Conservation (phyloP, 495 filamentous ascomycete genomes). For the Aspergillus heteromorphus region DNA sequence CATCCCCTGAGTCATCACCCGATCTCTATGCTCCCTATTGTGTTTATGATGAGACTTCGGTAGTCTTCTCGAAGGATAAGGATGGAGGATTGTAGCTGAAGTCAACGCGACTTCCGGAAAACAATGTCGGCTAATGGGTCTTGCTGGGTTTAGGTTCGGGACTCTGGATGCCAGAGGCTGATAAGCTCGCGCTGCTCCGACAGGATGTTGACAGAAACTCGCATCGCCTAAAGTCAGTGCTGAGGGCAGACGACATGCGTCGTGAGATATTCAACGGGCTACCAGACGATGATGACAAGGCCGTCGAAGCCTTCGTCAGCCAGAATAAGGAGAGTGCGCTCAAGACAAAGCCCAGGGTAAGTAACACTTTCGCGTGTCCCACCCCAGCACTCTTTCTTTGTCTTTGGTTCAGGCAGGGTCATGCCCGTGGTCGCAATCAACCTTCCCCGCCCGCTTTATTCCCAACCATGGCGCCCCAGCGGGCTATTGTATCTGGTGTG, state of each 20-base stretch:
- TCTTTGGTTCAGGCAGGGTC: not conserved
- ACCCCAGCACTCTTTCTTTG: not conserved
- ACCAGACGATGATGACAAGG: constrained; percentile 50
- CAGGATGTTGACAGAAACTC: constrained; percentile 67
- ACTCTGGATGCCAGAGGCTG: constrained; percentile 67
- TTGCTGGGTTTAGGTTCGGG: constrained; percentile 57
- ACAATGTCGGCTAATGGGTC: not conserved
- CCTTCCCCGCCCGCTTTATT: not conserved
- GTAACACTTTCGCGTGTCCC: constrained; percentile 14
- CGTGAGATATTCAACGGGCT: constrained; percentile 57
- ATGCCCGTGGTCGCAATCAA: not conserved
- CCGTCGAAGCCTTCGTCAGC: constrained; percentile 61
- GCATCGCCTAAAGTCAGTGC: constrained; percentile 56
- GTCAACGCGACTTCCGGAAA: not conserved
- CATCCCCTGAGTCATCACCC: not conserved
- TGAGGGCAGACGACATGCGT: constrained; percentile 53
- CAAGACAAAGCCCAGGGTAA: constrained; percentile 81
- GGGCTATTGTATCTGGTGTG: not conserved
- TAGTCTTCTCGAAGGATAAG: not conserved
- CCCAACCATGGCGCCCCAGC: not conserved
- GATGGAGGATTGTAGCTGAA: not conserved
- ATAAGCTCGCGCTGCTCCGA: constrained; percentile 58
- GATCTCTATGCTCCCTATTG: not conserved
- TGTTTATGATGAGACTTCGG: not conserved
- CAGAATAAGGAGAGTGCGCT: constrained; percentile 66